Evolutionary conservation across 441 rosid genomes (phyloP), one percentile per base, ranked within the genome.

Genomic region (Kokia cookei): DNA sequence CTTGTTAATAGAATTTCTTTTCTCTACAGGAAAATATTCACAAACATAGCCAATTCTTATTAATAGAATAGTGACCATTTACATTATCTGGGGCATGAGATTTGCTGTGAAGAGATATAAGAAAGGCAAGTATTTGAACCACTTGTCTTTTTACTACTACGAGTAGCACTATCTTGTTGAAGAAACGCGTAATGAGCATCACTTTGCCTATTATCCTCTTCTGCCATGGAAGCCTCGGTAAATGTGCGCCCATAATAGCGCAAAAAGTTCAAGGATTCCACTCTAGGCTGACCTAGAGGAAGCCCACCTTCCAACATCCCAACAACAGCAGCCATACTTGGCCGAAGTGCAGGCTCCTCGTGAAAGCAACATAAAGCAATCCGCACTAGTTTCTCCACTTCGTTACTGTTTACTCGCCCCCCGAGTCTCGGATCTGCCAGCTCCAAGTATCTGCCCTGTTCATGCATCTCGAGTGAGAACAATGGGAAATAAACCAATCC

Each of bases 391-490:
- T 83, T 86, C 83, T 82, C 90, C 12, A 88, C 95, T 62, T 91
- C 97, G 73, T 87, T 77, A 47, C 60, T 86, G n/a, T 86, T 80
- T 27, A 88, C 91, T 59, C 95, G 85, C 50, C 91, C 85, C 73
- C 89, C 91, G 14, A 94, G 85, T 82, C 90, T 87, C 0, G 93
- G 84, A 72, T 92, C 98, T 5, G 88, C 96, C 2, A 94, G 87
- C 78, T 92, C 93, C 79, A 77, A 57, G 76, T 94, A 92, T 81
- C 84, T 87, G 47, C 91, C 88, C 76, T 86, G 86, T 80, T 91
- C 96, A 55, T 94, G 98, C 98, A 92, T 91, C 80, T 94, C 98
- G 73, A 94, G 75, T n/a, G 97, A 97, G 68, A 89, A 79, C 58
- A 89, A 76, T 1, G 98, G 98, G 68, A 91, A 92, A 78, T 92